These are phyloP conservation scores for Cutaneotrichosporon spelunceum DNA, from an alignment of 1,284 basidiomycete genomes.

Conservation along the genomic window DNA sequence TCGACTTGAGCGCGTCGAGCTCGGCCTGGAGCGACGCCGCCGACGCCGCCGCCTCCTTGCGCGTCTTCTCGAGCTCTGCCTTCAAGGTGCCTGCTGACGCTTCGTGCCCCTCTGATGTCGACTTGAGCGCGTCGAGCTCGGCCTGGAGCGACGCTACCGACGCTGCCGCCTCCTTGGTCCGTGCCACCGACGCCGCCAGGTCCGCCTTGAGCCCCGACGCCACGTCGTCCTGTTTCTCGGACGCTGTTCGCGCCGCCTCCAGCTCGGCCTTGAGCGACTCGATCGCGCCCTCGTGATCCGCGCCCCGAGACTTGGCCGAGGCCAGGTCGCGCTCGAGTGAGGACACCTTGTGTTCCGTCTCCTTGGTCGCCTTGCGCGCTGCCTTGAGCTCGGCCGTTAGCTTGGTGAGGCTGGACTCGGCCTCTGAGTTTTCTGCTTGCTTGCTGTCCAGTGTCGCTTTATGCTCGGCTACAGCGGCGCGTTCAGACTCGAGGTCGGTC, in stretches of 20 bases:
- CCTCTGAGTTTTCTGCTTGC: slow-evolving; percentile 2
- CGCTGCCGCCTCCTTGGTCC: not conserved
- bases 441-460: slow-evolving; percentile 14
- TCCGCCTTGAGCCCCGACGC: slow-evolving; percentile 5
- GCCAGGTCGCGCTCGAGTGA: slow-evolving; percentile 7
- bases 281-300: slow-evolving; percentile 11
- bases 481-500: slow-evolving; percentile 10
- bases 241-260: slow-evolving; percentile 2
- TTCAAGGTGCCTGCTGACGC: slow-evolving; percentile 5
- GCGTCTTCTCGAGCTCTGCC: slow-evolving; percentile 11
- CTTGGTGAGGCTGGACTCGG: slow-evolving; percentile 14
- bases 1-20: not conserved
- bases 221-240: slow-evolving; percentile 13
- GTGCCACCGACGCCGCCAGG: not conserved
- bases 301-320: slow-evolving; percentile 1
- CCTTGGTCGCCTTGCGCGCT: slow-evolving; percentile 9
- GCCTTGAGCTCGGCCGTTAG: slow-evolving; percentile 14
- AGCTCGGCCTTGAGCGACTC: slow-evolving; percentile 13
- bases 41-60: slow-evolving; percentile 5
- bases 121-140: slow-evolving; percentile 14
- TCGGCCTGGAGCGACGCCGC: slow-evolving; percentile 8
- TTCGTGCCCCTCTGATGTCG: slow-evolving; percentile 10
- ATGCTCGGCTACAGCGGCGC: slow-evolving; percentile 8
- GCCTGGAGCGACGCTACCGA: slow-evolving; percentile 6
- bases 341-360: slow-evolving; percentile 6